Percentiles rank a stretch among this genome's conserved stretches.
Conservation (phyloP, 208 protist genomes). For the Crithidia bombi region DNA sequence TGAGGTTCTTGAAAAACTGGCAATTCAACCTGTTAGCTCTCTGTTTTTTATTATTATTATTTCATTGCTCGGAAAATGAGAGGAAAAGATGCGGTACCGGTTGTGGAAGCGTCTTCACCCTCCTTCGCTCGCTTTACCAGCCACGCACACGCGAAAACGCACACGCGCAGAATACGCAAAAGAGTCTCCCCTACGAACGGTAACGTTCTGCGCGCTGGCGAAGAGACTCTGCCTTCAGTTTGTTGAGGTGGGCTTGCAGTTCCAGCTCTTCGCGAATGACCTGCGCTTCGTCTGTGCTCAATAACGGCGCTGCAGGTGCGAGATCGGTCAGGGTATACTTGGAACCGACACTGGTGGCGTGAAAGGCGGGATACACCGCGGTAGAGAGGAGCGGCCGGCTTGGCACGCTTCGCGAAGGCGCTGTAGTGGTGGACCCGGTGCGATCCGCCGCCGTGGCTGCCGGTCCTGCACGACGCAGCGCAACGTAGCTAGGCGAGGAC, state of each 20-base stretch:
- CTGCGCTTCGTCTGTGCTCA: neutral
- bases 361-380: constrained; percentile 11
- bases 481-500: neutral
- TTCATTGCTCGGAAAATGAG: no score
- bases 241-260: constrained; percentile 15
- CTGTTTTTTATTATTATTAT: no score
- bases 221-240: constrained; percentile 20
- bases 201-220: constrained; percentile 7
- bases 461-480: constrained; percentile 1
- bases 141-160: no score
- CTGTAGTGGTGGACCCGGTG: neutral
- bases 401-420: neutral
- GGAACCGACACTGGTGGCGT: constrained; percentile 17
- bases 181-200: no score
- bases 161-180: no score
- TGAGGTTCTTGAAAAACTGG: no score
- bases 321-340: constrained; percentile 22
- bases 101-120: no score
- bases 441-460: neutral
- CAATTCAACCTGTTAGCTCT: no score
- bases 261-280: constrained; percentile 27
- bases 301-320: neutral
- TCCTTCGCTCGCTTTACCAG: no score
- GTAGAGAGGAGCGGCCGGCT: constrained; percentile 10
- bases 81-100: no score